Evolutionary conservation across 2,329 filamentous ascomycete genomes (phyloP).

Genomic region (Fusarium setosum): DNA sequence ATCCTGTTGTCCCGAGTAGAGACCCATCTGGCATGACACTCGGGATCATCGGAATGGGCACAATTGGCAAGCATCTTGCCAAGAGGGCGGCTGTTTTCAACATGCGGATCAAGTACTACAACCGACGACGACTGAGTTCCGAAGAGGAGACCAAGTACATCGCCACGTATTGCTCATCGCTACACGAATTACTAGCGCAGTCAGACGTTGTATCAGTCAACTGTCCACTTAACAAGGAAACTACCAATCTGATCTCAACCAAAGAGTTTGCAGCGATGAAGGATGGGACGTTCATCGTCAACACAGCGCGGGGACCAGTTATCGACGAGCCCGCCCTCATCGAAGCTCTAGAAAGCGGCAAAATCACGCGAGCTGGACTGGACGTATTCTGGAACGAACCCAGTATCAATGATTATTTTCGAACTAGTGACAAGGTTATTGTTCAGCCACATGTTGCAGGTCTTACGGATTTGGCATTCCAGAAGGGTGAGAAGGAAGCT

Average conservation of each 20-base stretch:
- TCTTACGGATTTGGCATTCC: conserved; percentile 55
- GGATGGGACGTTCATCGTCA: conserved; percentile 58
- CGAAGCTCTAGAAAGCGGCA: conserved; percentile 57
- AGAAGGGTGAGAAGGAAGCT: conserved; percentile 56
- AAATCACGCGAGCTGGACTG: conserved; percentile 58
- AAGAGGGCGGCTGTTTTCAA: conserved; percentile 54
- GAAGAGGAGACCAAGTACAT: conserved; percentile 49
- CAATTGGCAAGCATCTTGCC: conserved; percentile 58
- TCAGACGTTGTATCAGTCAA: conserved; percentile 56
- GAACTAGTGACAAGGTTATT: conserved; percentile 53
- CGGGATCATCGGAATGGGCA: conserved; percentile 61
- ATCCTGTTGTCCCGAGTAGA: conserved; percentile 45
- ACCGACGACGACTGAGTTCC: conserved; percentile 49
- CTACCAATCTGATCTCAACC: conserved; percentile 52
- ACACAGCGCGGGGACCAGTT: conserved; percentile 62
- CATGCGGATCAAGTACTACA: conserved; percentile 57
- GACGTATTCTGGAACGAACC: conserved; percentile 61
- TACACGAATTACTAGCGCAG: conserved; percentile 53
- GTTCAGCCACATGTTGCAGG: conserved; percentile 59
- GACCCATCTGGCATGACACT: conserved; percentile 58
- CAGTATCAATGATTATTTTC: conserved; percentile 53
- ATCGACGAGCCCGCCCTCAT: conserved; percentile 61
- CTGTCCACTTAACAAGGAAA: conserved; percentile 54
- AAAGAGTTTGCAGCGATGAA: conserved; percentile 59
- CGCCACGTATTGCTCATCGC: conserved; percentile 49